Percentiles rank a stretch among this genome's conserved stretches.
phyloP scores from a whole-genome alignment of 2,329 filamentous ascomycete genomes.

The Metarhizium guizhouense region DNA sequence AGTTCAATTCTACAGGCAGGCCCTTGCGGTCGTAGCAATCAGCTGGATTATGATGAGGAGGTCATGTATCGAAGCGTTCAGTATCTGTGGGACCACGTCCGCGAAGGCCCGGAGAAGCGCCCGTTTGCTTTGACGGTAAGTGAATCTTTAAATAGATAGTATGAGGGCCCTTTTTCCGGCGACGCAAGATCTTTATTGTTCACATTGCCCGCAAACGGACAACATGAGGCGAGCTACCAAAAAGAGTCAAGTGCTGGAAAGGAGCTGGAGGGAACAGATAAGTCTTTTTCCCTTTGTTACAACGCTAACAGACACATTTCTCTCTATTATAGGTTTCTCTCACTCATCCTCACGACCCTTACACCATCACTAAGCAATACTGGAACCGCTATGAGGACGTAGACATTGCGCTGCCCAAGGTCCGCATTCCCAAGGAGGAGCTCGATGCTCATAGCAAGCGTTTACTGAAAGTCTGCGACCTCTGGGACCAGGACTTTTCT shows the following conservation, averaged over 20 bases:
- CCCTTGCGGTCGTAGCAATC: constrained; percentile 82
- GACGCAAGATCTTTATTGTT: not conserved
- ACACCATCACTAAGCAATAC: constrained; percentile 87
- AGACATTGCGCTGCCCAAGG: constrained; percentile 75
- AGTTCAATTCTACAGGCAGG: constrained; percentile 88
- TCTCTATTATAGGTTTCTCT: constrained; percentile 59
- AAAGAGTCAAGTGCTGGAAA: not conserved
- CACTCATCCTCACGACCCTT: constrained; percentile 90
- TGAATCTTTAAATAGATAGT: not conserved
- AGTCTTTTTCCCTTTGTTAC: not conserved
- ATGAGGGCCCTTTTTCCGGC: not conserved
- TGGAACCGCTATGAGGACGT: constrained; percentile 89
- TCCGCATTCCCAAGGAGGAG: constrained; percentile 69
- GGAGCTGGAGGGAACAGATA: not conserved
- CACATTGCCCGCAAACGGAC: not conserved
- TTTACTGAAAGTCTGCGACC: constrained; percentile 75
- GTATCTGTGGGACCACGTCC: constrained; percentile 83
- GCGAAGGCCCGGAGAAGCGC: constrained; percentile 61
- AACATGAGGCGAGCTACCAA: not conserved
- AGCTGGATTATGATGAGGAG: constrained; percentile 93
- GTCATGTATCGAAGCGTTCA: constrained; percentile 88
- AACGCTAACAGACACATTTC: not conserved
- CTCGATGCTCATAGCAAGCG: constrained; percentile 83
- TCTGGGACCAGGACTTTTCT: constrained; percentile 75
- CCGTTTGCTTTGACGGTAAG: constrained; percentile 74